Evolutionary conservation across 225 moss, liverwort and hornwort genomes (phyloP).

Genomic region (Polytrichum commune): DNA sequence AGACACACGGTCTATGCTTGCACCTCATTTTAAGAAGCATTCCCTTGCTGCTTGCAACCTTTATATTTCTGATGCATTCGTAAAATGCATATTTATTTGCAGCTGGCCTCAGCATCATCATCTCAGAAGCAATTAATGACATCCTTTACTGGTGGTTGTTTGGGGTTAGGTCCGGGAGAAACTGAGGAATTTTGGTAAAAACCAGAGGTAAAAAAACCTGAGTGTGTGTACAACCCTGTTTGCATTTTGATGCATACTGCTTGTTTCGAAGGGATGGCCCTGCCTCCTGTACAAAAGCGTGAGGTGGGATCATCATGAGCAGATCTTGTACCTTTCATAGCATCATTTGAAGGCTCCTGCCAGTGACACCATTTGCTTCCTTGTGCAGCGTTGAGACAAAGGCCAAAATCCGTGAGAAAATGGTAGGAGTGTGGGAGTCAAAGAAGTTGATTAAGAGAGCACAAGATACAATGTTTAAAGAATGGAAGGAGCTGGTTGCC

Average conservation of each 20-base stretch:
- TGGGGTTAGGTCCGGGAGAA: slow-evolving; percentile 39
- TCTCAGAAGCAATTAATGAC: too few species aligned
- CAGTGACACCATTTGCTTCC: not conserved
- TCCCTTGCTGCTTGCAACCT: too few species aligned
- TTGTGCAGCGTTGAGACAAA: slow-evolving; percentile 70
- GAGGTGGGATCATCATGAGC: too few species aligned
- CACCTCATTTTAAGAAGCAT: not conserved
- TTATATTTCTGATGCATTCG: too few species aligned
- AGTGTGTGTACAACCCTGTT: not conserved
- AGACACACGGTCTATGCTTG: slow-evolving; percentile 7
- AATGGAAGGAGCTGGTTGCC: slow-evolving; percentile 74
- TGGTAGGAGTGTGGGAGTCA: slow-evolving; percentile 61
- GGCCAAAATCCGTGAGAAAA: slow-evolving; percentile 60
- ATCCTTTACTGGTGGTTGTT: not conserved
- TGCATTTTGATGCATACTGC: not conserved
- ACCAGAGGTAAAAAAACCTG: slow-evolving; percentile 28
- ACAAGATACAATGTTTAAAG: slow-evolving; percentile 42
- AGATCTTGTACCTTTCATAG: too few species aligned
- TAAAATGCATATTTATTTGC: too few species aligned
- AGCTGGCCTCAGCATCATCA: too few species aligned
- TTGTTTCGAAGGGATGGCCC: not conserved
- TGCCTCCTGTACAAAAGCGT: not conserved
- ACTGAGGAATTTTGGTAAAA: slow-evolving; percentile 41
- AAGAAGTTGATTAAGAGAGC: slow-evolving; percentile 44
- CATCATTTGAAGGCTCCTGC: too few species aligned